Percentiles rank a stretch among this genome's conserved stretches.
These are phyloP conservation scores for Tremellales sp. DNA, from an alignment of 1,284 basidiomycete genomes.

Conservation along the genomic window DNA sequence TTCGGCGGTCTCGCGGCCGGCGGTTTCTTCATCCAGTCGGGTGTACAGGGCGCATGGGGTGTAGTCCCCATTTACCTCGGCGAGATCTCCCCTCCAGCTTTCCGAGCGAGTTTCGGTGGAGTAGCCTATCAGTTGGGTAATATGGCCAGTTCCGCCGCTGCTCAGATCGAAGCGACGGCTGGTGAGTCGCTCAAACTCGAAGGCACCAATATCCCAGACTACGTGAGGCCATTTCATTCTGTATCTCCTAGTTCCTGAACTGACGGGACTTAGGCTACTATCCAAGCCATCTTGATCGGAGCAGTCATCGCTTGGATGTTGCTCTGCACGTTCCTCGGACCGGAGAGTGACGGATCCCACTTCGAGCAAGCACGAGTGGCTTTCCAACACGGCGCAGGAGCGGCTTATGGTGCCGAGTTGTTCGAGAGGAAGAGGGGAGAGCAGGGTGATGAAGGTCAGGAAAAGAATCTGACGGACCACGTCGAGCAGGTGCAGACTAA, in stretches of 20 bases:
- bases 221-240: conserved; percentile 50
- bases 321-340: conserved; percentile 50
- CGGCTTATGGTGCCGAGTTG: conserved; percentile 48
- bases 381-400: conserved; percentile 66
- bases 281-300: conserved; percentile 83
- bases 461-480: conserved; percentile 2
- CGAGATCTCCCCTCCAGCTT: conserved; percentile 66
- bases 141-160: conserved; percentile 81
- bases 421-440: conserved; percentile 7
- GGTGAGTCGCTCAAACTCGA: conserved; percentile 44
- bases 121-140: conserved; percentile 71
- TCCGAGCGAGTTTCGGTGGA: conserved; percentile 89
- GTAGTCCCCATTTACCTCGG: conserved; percentile 57
- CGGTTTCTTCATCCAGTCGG: conserved; percentile 67
- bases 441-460: neutral
- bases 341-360: conserved; percentile 64
- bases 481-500: neutral
- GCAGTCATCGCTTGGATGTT: conserved; percentile 48
- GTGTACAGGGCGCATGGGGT: conserved; percentile 63
- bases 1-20: conserved; percentile 42
- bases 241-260: conserved; percentile 2
- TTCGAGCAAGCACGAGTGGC: conserved; percentile 79
- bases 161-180: conserved; percentile 83
- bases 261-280: conserved; percentile 19
- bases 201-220: conserved; percentile 64